Conservation (phyloP, 1,139 yeast genomes). For the Tardiomyces depauwii region DNA sequence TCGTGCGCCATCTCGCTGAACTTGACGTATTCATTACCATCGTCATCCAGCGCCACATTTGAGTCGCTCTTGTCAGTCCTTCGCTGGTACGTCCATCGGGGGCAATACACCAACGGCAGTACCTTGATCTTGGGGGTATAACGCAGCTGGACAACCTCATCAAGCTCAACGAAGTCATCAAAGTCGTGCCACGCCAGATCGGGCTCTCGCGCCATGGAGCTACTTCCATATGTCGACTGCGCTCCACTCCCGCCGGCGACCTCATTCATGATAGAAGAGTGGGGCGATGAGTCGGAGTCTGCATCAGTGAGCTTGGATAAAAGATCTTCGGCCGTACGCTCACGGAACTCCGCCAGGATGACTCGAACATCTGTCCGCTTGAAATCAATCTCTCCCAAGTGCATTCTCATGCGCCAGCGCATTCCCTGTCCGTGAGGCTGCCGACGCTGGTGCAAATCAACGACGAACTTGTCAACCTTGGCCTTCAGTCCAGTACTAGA, state of each 20-base stretch:
- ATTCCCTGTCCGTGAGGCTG: conserved; percentile 50
- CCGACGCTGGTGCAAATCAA: conserved; percentile 81
- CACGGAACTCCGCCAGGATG: conserved; percentile 55
- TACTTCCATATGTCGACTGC: conserved; percentile 7
- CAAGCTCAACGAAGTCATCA: conserved; percentile 73
- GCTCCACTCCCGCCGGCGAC: no score
- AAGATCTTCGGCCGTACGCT: conserved; percentile 15
- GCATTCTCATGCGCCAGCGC: conserved; percentile 56
- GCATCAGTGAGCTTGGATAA: background rate
- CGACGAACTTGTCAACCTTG: conserved; percentile 47
- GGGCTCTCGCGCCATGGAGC: conserved; percentile 29
- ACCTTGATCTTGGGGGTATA: conserved; percentile 48
- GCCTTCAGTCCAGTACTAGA: conserved; percentile 76
- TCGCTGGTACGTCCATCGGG: conserved; percentile 65
- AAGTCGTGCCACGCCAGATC: conserved; percentile 68
- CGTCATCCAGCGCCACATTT: conserved; percentile 14
- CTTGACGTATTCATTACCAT: conserved; percentile 35
- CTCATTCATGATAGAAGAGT: conserved; percentile 1
- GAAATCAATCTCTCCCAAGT: conserved; percentile 66
- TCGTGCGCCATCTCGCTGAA: conserved; percentile 56
- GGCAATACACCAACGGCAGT: conserved; percentile 58
- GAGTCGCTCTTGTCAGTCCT: conserved; percentile 36
- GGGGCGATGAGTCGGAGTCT: background rate
- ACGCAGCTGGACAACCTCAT: conserved; percentile 25
- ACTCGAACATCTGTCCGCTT: conserved; percentile 63